Evolutionary conservation across 2,329 filamentous ascomycete genomes (phyloP), one percentile per base, ranked within the genome.

Genomic region (Rosellinia necatrix): DNA sequence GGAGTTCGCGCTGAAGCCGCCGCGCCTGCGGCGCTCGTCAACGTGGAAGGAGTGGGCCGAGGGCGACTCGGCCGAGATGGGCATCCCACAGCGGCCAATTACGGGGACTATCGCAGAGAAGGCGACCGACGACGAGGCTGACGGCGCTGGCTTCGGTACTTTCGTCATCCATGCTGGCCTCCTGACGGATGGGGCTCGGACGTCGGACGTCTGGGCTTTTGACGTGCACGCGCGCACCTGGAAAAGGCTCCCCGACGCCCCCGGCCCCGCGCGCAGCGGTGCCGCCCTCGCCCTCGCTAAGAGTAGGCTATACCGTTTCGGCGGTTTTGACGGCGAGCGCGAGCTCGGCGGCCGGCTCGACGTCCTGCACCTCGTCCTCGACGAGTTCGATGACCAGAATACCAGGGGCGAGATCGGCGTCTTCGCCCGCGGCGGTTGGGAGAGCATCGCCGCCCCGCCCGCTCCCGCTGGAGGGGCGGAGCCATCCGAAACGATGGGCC

Each of bases 81-180:
- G 81, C 56, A 84, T 79, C 51, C 82, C 82, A n/a, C 83, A 86
- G 70, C 77, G 77, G 42, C 83, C 84, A 24, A 78, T 83, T 54
- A 76, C 83, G 2, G 84, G 84, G 42, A 76, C 76, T 59, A 78
- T 86, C 40, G 82, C 84, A 5, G 81, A 79, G 61, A 72, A 74
- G 24, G 83, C 86, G 3, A 78, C 82, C 1, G 85, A 85, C 56
- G 81, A 86, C 64, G 83, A 84, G 64, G 76, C 86, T 62, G 82
- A 83, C 60, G 76, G 76, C 2, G 78, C 84, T 40, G 88, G 87
- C 3, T 82, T 83, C 52, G 85, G 87, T 17, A 89, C 84, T 0
- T 76, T 96, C 41, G 87, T 90, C 68, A 70, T 96, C 27, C 91
- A 96, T 70, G 90, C 88, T 4, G 91, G 91, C 3, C 89, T 86